Percentiles rank a stretch among this genome's conserved stretches.
These are phyloP conservation scores for Amoebophrya sp. DNA, from an alignment of 169 alveolate species.

Conservation along the genomic window DNA sequence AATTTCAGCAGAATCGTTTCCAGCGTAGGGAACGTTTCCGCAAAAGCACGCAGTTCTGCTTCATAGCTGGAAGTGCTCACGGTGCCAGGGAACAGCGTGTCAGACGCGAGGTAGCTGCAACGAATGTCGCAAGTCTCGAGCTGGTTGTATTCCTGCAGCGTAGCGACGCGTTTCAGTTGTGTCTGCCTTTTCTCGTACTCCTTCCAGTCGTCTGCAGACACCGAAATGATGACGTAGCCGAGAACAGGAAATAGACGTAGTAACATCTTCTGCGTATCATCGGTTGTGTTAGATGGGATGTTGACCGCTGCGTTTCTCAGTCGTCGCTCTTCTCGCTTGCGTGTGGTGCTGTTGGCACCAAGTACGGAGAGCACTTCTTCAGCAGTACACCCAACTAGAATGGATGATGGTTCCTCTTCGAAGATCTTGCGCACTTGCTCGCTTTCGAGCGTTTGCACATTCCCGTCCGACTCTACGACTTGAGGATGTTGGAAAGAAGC, in stretches of 20 bases:
- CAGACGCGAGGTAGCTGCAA: not conserved
- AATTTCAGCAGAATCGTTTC: not conserved
- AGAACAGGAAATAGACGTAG: not conserved
- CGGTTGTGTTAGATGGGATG: not conserved
- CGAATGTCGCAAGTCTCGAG: not conserved
- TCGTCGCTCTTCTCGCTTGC: not conserved
- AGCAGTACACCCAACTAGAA: not conserved
- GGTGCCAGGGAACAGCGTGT: not conserved
- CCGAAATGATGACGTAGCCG: not conserved
- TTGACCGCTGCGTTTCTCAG: not conserved
- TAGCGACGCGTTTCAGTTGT: not conserved
- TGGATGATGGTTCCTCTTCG: not conserved
- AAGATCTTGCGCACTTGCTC: not conserved
- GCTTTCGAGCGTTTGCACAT: not conserved
- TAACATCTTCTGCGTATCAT: not conserved
- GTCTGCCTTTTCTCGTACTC: not conserved
- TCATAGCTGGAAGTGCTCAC: not conserved
- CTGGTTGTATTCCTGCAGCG: not conserved
- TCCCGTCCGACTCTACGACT: not conserved
- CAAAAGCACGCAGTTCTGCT: not conserved
- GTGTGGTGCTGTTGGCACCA: not conserved
- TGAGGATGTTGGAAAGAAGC: not conserved
- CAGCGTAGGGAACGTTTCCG: not conserved
- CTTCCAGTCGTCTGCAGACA: not conserved
- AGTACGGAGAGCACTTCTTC: not conserved